Evolutionary conservation across 2,329 filamentous ascomycete genomes (phyloP).

Genomic region (Knufia fluminis): DNA sequence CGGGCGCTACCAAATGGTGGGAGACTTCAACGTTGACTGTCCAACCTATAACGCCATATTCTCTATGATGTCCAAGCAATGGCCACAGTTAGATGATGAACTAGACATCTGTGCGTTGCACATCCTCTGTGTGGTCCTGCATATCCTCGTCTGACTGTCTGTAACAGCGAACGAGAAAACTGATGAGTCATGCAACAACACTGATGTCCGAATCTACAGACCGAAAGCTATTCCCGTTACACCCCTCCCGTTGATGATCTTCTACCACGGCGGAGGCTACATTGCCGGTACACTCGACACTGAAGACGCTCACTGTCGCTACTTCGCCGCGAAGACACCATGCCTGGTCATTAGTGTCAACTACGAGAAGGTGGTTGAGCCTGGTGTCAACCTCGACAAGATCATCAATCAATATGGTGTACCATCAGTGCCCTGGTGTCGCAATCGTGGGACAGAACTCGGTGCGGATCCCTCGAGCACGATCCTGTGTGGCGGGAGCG

Average conservation of each 20-base stretch:
- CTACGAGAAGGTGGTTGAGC: slow-evolving; percentile 22
- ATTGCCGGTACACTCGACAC: slow-evolving; percentile 28
- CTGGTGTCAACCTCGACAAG: slow-evolving; percentile 15
- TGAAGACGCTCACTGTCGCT: slow-evolving; percentile 29
- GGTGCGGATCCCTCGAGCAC: slow-evolving; percentile 16
- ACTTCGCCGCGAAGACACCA: slow-evolving; percentile 24
- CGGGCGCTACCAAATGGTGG: slow-evolving; percentile 16
- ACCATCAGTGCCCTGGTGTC: slow-evolving; percentile 14
- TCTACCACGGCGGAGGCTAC: slow-evolving; percentile 31
- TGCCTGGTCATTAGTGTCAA: slow-evolving; percentile 29
- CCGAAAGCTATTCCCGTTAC: slow-evolving; percentile 11
- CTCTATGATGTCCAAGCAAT: slow-evolving; percentile 14
- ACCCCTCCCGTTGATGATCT: slow-evolving; percentile 28
- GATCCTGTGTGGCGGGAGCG: slow-evolving; percentile 15
- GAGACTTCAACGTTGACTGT: slow-evolving; percentile 14
- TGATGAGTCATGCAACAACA: slow-evolving; percentile 9
- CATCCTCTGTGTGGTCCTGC: not conserved
- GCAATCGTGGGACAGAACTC: slow-evolving; percentile 11
- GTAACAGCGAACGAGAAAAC: slow-evolving; percentile 15
- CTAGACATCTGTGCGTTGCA: slow-evolving; percentile 15
- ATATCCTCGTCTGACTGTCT: not conserved
- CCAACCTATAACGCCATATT: slow-evolving; percentile 17
- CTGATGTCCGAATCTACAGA: slow-evolving; percentile 19
- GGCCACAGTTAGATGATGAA: slow-evolving; percentile 15
- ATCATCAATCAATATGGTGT: slow-evolving; percentile 14